Base-by-base conservation (phyloP, 1,139 yeast species). In the Protomyces arabidopsidicola region DNA sequence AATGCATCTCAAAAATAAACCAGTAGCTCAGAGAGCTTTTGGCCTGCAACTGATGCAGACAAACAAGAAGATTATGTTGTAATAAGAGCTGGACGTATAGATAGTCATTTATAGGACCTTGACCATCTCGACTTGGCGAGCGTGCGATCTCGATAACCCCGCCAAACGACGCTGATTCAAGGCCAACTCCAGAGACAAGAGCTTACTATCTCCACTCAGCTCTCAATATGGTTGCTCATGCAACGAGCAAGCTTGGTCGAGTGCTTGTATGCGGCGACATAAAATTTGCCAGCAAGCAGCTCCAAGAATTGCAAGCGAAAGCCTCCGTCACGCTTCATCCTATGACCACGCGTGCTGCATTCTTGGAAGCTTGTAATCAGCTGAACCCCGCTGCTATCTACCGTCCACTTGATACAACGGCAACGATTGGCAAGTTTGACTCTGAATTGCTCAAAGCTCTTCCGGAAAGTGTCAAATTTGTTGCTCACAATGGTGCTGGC, bases 401-500 rank as follows among this genome's bases (percentile, higher is more conserved):
- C 24, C 70, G 81, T 54, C 77, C 75, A 12, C 72, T 72, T 50
- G 74, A 72, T 18, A 70, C 73, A 58, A 53, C 69, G 34, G 59
- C 64, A 31, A 62, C 75, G 67, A 87, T 95, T 1, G 98, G 97
- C 1, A 74, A 85, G 64, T 83, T 90, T 71, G 96, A 90, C 72
- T 83, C 80, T 60, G 96, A 89, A 70, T 75, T 91, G 69, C 81
- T 86, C 22, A 71, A 74, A 12, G 76, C 77, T 39, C 77, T 93
- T 64, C 96, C 96, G 2, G 68, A 78, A 0, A 72, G 84, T 0
- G 80, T 91, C 35, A 82, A 83, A 70, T 81, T 84, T 14, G 79
- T 93, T 22, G 80, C 88, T 70, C 96, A 90, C 75, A 81, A 83
- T 70, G 57, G 98, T 64, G 98, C 98, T 0, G 98, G 98, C 4